phyloP scores from a whole-genome alignment of 768 basidiomycete genomes.

The Obba rivulosa region DNA sequence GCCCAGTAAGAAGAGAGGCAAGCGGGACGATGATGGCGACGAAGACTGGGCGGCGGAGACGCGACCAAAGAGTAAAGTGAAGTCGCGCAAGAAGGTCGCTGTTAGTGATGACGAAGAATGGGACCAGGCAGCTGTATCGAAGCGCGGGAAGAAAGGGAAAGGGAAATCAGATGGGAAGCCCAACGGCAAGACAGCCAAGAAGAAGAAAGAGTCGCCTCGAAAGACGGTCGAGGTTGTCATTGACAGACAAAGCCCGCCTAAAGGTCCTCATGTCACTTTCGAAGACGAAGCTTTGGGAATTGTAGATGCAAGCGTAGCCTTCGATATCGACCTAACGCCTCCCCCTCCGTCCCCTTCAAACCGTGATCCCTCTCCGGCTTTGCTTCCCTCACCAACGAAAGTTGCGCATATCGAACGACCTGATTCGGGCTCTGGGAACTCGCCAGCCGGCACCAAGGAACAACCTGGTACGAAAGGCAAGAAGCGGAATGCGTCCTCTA shows the following conservation, averaged over 20 bases:
- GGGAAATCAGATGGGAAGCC: slow-evolving; percentile 8
- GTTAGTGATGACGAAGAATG: slow-evolving; percentile 18
- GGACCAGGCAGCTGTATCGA: slow-evolving; percentile 12
- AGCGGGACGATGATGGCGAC: slow-evolving; percentile 13
- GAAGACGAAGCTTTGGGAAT: not conserved
- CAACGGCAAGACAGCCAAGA: slow-evolving; percentile 6
- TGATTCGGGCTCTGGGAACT: no score
- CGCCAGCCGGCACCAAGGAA: no score
- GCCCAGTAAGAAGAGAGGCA: slow-evolving; percentile 7
- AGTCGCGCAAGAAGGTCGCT: slow-evolving; percentile 12
- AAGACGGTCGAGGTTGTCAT: slow-evolving; percentile 10
- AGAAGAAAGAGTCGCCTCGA: slow-evolving; percentile 2
- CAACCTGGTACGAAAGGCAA: no score
- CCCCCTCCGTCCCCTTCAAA: no score
- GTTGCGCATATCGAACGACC: no score
- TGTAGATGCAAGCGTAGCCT: not conserved
- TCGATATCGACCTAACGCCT: no score
- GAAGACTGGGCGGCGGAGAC: slow-evolving; percentile 12
- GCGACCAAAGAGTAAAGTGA: slow-evolving; percentile 14
- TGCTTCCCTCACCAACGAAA: no score
- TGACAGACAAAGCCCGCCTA: slow-evolving; percentile 1
- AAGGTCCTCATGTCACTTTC: not conserved
- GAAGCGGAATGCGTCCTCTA: no score
- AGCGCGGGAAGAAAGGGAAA: slow-evolving; percentile 16
- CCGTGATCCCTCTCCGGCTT: no score